phyloP scores from a whole-genome alignment of 495 filamentous ascomycete species.

The Astrocystis sublimbata region DNA sequence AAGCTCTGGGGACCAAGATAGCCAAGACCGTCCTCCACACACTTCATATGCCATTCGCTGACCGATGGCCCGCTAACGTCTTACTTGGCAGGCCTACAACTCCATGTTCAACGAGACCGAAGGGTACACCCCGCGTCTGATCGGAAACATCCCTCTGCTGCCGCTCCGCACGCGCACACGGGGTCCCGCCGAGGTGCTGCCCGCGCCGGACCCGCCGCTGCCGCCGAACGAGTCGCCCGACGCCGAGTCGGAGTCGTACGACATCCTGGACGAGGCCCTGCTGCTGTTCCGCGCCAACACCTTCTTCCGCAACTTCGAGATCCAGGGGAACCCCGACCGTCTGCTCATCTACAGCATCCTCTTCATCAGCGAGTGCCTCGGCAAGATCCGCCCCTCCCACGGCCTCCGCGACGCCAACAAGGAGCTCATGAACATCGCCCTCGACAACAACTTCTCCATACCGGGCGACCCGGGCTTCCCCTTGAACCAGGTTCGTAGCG shows the following conservation, averaged over 20 bases:
- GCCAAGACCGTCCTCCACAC: neutral
- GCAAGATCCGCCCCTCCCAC: constrained; percentile 72
- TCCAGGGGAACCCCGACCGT: constrained; percentile 93
- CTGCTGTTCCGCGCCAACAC: constrained; percentile 96
- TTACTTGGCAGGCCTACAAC: constrained; percentile 84
- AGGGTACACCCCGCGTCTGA: constrained; percentile 37
- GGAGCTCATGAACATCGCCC: constrained; percentile 61
- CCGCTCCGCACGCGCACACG: constrained; percentile 90
- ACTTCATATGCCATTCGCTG: neutral
- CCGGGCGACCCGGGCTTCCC: constrained; percentile 95
- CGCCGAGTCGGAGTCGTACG: constrained; percentile 84
- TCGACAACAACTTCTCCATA: constrained; percentile 87
- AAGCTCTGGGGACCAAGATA: neutral
- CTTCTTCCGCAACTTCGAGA: constrained; percentile 98
- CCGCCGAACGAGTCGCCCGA: constrained; percentile 71
- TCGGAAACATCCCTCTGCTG: constrained; percentile 92
- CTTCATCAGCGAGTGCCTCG: constrained; percentile 84
- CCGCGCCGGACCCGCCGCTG: constrained; percentile 59
- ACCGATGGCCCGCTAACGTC: neutral
- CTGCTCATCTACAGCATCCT: constrained; percentile 96
- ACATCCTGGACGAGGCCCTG: constrained; percentile 91
- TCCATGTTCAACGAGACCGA: constrained; percentile 86
- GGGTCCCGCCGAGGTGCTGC: constrained; percentile 84
- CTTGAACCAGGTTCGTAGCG: constrained; percentile 69
- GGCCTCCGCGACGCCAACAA: constrained; percentile 53